Evolutionary conservation across 2,329 filamentous ascomycete genomes (phyloP).

Genomic region (Metarhizium sp.): DNA sequence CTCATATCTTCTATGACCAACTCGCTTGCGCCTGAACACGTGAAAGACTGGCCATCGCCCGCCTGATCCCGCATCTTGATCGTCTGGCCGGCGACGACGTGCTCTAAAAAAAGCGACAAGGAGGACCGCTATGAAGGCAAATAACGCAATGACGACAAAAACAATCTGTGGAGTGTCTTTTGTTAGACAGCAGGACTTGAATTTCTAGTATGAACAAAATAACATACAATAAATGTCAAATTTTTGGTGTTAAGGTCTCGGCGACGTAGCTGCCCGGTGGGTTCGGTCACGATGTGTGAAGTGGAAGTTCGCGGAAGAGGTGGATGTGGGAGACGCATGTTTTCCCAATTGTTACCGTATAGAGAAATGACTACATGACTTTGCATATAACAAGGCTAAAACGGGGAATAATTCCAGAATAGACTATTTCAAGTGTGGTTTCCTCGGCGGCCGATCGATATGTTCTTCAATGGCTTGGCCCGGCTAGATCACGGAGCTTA

Average conservation of each 20-base stretch:
- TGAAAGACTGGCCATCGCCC: not conserved
- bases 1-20: conserved; percentile 17
- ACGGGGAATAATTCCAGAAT: not conserved
- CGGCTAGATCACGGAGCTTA: not conserved
- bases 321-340: not conserved
- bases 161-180: not conserved
- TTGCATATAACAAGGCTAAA: not conserved
- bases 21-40: conserved; percentile 9
- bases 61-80: not conserved
- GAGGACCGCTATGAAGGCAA: conserved; percentile 1
- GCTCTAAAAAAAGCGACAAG: not conserved
- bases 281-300: not conserved
- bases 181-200: not conserved
- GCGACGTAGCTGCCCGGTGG: not conserved
- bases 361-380: not conserved
- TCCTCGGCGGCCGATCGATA: not conserved
- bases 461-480: not conserved
- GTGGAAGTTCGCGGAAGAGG: not conserved
- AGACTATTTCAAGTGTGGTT: not conserved
- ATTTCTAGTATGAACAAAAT: not conserved
- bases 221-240: conserved; percentile 9
- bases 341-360: not conserved
- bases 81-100: not conserved
- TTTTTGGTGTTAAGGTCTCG: conserved; percentile 4
- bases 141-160: not conserved